A percentile compares a stretch with the other conserved stretches of the same genome.
These are phyloP conservation scores for Cytospora chrysosperma DNA, from an alignment of 2,329 filamentous ascomycete species.

Conservation along the genomic window DNA sequence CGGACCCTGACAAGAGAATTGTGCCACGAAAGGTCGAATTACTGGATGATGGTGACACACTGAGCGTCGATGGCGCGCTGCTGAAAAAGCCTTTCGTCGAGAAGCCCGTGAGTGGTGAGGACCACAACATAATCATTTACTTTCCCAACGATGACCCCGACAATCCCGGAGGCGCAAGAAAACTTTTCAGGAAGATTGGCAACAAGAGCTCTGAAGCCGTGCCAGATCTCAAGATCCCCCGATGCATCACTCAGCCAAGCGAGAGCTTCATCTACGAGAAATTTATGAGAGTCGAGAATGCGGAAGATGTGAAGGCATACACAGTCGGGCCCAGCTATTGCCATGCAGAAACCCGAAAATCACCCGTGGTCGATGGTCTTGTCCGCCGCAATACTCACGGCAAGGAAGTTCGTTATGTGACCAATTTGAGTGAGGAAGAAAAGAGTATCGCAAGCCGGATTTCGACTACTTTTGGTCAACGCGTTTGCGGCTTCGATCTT, in stretches of 20 bases:
- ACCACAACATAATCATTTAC: constrained; percentile 98
- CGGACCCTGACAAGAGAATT: constrained; percentile 58
- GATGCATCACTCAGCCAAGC: constrained; percentile 75
- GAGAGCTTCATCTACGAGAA: constrained; percentile 96
- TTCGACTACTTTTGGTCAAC: constrained; percentile 85
- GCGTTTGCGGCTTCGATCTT: constrained; percentile 94
- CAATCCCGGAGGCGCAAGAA: constrained; percentile 71
- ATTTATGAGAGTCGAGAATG: constrained; percentile 94
- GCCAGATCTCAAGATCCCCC: constrained; percentile 69
- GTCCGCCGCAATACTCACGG: constrained; percentile 95
- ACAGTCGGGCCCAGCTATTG: constrained; percentile 92
- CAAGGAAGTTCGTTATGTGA: constrained; percentile 95
- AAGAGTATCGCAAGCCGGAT: constrained; percentile 86
- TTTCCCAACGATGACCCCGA: constrained; percentile 80
- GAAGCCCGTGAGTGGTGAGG: constrained; percentile 96
- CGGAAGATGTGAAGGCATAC: constrained; percentile 97
- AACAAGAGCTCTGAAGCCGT: constrained; percentile 99
- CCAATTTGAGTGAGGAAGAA: constrained; percentile 76
- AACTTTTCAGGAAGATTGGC: constrained; percentile 93
- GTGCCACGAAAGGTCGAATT: constrained; percentile 72
- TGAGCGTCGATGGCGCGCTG: constrained; percentile 79
- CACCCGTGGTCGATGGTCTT: constrained; percentile 92
- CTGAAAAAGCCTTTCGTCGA: constrained; percentile 95
- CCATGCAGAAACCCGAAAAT: constrained; percentile 95
- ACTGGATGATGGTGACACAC: constrained; percentile 83